Evolutionary conservation across 2,329 filamentous ascomycete genomes (phyloP), one percentile per base, ranked within the genome.

Genomic region (Colletotrichum navitas): DNA sequence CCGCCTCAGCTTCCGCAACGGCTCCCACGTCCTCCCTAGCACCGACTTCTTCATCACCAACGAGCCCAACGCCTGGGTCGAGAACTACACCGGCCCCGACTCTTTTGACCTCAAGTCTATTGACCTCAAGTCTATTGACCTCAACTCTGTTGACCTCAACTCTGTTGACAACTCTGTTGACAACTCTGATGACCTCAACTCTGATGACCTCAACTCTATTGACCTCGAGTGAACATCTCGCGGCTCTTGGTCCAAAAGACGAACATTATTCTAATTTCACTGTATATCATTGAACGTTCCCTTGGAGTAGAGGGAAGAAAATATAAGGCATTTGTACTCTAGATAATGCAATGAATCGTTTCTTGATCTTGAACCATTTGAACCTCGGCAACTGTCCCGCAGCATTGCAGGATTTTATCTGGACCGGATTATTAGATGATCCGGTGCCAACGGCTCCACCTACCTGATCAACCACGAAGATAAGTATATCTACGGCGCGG

Each of bases 61-160:
- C 66, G 41, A 77, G 72, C 75, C 75, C 65, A 79, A 79, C 66
- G 78, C 75, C 34, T 63, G 64, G 54, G 76, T 78, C 51, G 71
- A 81, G 77, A 62, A 10, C 60, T 81, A 81, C 75, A 75, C 62
- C 26, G 79, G 79, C 64, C 63, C 79, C 10, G 51, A 5, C 21
- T 21, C n/a, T 5, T 71, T 71, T 59, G n/a, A n/a, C n/a, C n/a
- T n/a, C n/a, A n/a, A n/a, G n/a, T n/a, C n/a, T n/a, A n/a, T n/a
- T n/a, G n/a, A n/a, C n/a, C n/a, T n/a, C n/a, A n/a, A n/a, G n/a
- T n/a, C n/a, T n/a, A n/a, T n/a, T n/a, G n/a, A n/a, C n/a, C n/a
- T n/a, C n/a, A n/a, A n/a, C n/a, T n/a, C n/a, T n/a, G n/a, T n/a
- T n/a, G n/a, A n/a, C n/a, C n/a, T n/a, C n/a, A n/a, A n/a, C n/a